These are phyloP conservation scores for Salix exigua DNA, from an alignment of 345 rosid genomes.

Conservation along the genomic window DNA sequence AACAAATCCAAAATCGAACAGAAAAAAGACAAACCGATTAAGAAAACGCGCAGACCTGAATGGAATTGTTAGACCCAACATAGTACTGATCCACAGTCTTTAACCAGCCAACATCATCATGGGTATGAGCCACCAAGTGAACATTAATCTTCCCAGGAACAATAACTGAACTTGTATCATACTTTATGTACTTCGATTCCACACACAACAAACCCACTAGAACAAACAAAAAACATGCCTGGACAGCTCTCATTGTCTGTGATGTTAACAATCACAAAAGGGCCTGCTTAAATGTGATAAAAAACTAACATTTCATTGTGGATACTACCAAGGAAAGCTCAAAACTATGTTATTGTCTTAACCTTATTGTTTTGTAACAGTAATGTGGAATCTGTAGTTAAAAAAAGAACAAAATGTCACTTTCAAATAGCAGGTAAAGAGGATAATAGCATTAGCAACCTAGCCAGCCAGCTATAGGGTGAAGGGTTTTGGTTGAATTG, in stretches of 20 bases:
- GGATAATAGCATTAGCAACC: not conserved
- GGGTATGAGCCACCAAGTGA: constrained; percentile 55
- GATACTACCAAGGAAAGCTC: not conserved
- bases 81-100: constrained; percentile 58
- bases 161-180: constrained; percentile 36
- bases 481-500: too few species aligned
- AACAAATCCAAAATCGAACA: not conserved
- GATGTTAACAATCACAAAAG: too few species aligned
- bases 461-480: not conserved
- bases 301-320: not conserved
- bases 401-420: not conserved
- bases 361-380: constrained; percentile 2
- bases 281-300: not conserved
- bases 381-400: not conserved
- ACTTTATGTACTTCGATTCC: constrained; percentile 41
- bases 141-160: constrained; percentile 52
- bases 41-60: constrained; percentile 33
- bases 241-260: not conserved
- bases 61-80: constrained; percentile 56
- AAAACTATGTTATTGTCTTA: not conserved
- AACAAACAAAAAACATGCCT: constrained; percentile 15
- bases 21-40: too few species aligned
- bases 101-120: constrained; percentile 63
- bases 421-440: not conserved
- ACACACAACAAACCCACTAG: constrained; percentile 14